Conservation (phyloP, 352 stramenopile species). For the Halophytophthora batemanensis region DNA sequence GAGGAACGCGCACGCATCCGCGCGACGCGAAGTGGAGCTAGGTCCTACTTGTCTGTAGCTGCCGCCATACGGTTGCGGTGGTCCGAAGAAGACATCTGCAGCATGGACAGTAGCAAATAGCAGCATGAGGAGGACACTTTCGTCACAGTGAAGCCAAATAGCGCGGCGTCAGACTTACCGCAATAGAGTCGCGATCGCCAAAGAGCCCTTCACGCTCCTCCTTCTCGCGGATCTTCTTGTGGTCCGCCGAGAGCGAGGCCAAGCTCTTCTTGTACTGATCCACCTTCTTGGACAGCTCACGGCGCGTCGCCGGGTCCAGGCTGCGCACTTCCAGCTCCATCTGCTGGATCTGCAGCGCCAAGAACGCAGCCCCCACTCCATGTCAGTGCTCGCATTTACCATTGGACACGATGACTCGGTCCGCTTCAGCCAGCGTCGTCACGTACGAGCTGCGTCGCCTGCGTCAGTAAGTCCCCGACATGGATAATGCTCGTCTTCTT, state of each 20-base stretch:
- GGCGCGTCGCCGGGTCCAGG: conserved; percentile 69
- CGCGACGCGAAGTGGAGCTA: too few relatives aligned
- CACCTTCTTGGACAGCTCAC: conserved; percentile 87
- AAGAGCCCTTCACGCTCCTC: conserved; percentile 84
- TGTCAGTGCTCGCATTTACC: too few relatives aligned
- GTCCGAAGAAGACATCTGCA: conserved; percentile 56
- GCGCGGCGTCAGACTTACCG: conserved; percentile 24
- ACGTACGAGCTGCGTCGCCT: conserved; percentile 79
- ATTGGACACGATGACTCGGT: background rate
- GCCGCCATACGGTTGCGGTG: conserved; percentile 76
- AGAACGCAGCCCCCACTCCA: background rate
- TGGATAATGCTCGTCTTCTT: conserved; percentile 84
- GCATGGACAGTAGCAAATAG: background rate
- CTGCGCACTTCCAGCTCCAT: conserved; percentile 88
- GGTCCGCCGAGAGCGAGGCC: conserved; percentile 72
- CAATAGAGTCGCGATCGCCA: conserved; percentile 67
- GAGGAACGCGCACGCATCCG: too few relatives aligned
- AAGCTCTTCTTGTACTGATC: conserved; percentile 90
- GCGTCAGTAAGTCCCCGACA: conserved; percentile 73
- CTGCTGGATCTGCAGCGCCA: conserved; percentile 66
- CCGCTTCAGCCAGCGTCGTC: background rate
- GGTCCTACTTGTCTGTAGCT: conserved; percentile 72
- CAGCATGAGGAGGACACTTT: background rate
- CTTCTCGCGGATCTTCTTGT: conserved; percentile 81
- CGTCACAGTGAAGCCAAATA: conserved; percentile 2